Base-by-base conservation (phyloP, 2,329 filamentous ascomycete species). In the Rhynchosporium secalis region DNA sequence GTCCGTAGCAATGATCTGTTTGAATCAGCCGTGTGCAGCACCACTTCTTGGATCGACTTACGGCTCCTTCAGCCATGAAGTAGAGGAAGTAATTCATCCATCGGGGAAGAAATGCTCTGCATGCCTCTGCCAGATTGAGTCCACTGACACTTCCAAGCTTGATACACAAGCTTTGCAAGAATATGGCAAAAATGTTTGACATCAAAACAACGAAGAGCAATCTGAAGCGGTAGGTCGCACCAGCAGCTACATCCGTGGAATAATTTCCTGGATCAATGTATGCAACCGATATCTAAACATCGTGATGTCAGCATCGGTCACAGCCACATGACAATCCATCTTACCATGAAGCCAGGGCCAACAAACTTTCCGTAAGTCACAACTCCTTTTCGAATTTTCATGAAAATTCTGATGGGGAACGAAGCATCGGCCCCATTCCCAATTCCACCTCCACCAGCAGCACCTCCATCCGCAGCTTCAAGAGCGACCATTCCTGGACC, bases 161-260 rank as follows among this genome's bases (percentile, higher is more conserved):
- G 73, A 84, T 81, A 72, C 81, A 83, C 13, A 85, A 75, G 10
- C 79, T 79, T 68, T 85, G 83, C 20, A 85, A 72, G 70, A 83
- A 83, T 57, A 85, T 84, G 58, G 83, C 83, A 71, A 85, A 83
- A 62, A 85, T 73, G 70, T 85, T 85, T 41, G 81, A 83, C 72
- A 84, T 77, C 43, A 85, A 73, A 56, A 85, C 78, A 66, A 85
- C 78, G 74, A 84, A 85, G 3, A 85, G 76, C 40, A 85, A 75
- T 59, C 75, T 78, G 72, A 81, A 85, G 57, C 76, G 75, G 71
- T 79, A 85, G 1, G 78, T 76, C 15, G 83, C 81, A 62, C 83
- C 83, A 43, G 82, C 83, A 56, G 81, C 79, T 48, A 84, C 80
- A 71, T 83, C 83, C 6, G 83, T 85, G 0, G 82, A 80, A 71